These are phyloP conservation scores for Boletellus emodensis DNA, from an alignment of 768 basidiomycete genomes.

Conservation along the genomic window DNA sequence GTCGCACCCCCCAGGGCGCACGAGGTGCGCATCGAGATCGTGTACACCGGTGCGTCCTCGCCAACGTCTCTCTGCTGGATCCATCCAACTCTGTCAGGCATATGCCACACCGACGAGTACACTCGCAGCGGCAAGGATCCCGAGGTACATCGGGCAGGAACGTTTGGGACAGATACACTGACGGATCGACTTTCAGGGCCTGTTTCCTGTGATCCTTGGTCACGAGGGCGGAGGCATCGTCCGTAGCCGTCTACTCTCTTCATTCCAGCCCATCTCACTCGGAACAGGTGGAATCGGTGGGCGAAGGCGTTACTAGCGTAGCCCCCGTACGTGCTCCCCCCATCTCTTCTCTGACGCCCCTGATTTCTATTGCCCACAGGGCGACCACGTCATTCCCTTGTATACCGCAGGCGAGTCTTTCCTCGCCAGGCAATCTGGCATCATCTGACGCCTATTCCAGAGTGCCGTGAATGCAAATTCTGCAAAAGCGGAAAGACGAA, in stretches of 20 bases:
- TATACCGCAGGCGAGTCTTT: constrained; percentile 80
- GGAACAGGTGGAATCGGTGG: constrained; percentile 89
- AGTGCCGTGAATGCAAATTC: constrained; percentile 97
- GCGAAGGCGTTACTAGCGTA: constrained; percentile 87
- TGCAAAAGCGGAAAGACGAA: constrained; percentile 99
- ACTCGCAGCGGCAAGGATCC: constrained; percentile 94
- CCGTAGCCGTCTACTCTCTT: constrained; percentile 27
- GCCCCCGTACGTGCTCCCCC: constrained; percentile 40
- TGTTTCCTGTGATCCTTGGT: constrained; percentile 90
- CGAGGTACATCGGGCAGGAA: constrained; percentile 52
- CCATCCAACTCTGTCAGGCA: constrained; percentile 43
- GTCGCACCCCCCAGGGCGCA: constrained; percentile 86
- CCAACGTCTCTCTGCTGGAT: background rate
- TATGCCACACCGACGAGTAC: constrained; percentile 98
- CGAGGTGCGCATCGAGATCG: constrained; percentile 92
- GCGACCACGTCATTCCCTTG: constrained; percentile 96
- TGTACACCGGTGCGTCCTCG: constrained; percentile 70
- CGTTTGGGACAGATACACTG: background rate
- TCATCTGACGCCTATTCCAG: constrained; percentile 34
- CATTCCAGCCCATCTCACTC: background rate
- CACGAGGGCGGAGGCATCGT: constrained; percentile 93
- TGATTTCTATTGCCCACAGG: constrained; percentile 35
- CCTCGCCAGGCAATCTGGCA: background rate
- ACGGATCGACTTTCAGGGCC: constrained; percentile 46
- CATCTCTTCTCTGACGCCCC: background rate